Evolutionary conservation across 208 protist genomes (phyloP).

Genomic region (Naegleria fowleri): DNA sequence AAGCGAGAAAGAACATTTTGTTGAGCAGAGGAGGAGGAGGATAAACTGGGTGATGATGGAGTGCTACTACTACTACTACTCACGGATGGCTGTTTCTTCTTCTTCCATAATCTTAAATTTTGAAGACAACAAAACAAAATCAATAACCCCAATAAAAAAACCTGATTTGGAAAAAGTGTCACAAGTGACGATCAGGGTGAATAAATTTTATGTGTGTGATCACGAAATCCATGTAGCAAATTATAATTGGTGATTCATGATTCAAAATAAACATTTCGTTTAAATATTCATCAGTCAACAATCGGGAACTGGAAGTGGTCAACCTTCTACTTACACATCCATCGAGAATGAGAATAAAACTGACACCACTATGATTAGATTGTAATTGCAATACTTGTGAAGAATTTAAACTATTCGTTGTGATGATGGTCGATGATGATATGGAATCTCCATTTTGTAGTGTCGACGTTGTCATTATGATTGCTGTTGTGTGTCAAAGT

Average conservation of each 20-base stretch:
- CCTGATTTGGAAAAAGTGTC: too few species aligned
- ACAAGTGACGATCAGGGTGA: too few species aligned
- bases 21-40: background rate
- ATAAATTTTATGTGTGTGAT: too few species aligned
- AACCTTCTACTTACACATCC: background rate
- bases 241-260: too few species aligned
- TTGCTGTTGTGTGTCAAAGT: too few species aligned
- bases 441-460: too few species aligned
- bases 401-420: background rate
- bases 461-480: too few species aligned
- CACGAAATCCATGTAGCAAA: too few species aligned
- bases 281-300: too few species aligned
- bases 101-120: conserved; percentile 9
- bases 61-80: background rate
- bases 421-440: background rate
- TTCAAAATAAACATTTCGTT: too few species aligned
- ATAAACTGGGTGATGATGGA: too few species aligned
- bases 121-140: background rate
- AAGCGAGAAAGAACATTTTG: background rate
- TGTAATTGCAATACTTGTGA: background rate
- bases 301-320: too few species aligned
- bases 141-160: background rate
- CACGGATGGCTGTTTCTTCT: background rate
- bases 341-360: background rate
- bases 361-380: background rate